Evolutionary conservation across 179 eudicot species (phyloP).

Genomic region (Amaranthus tricolor): DNA sequence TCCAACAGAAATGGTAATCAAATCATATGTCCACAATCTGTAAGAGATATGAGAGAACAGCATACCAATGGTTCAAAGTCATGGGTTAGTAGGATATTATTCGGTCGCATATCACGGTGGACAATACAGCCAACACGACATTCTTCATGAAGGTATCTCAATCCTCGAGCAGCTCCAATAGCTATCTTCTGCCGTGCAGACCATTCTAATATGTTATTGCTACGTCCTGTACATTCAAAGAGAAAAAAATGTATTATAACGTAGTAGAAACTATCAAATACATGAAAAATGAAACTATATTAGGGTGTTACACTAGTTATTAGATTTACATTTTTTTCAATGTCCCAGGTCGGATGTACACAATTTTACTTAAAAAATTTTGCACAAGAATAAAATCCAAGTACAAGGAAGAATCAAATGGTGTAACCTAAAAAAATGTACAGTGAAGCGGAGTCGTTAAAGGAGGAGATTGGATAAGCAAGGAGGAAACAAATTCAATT

Average conservation of each 20-base stretch:
- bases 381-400: too few species aligned
- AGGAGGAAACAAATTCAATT: too few species aligned
- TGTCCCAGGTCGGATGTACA: neutral
- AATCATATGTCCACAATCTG: neutral
- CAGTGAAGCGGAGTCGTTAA: too few species aligned
- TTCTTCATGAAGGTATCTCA: conserved; percentile 88
- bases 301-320: too few species aligned
- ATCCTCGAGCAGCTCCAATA: conserved; percentile 79
- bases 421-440: too few species aligned
- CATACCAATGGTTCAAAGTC: conserved; percentile 84
- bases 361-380: too few species aligned
- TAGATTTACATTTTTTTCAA: too few species aligned
- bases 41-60: neutral
- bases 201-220: conserved; percentile 47
- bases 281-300: neutral
- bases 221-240: conserved; percentile 38
- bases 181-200: conserved; percentile 68
- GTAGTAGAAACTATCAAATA: neutral
- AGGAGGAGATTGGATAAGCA: too few species aligned
- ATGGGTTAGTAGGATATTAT: conserved; percentile 77
- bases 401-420: too few species aligned
- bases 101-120: conserved; percentile 87
- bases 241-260: neutral
- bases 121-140: conserved; percentile 85
- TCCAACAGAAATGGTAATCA: too few species aligned